These are phyloP conservation scores for Linderniella brevidens DNA, from an alignment of 257 asterid species.

Conservation along the genomic window DNA sequence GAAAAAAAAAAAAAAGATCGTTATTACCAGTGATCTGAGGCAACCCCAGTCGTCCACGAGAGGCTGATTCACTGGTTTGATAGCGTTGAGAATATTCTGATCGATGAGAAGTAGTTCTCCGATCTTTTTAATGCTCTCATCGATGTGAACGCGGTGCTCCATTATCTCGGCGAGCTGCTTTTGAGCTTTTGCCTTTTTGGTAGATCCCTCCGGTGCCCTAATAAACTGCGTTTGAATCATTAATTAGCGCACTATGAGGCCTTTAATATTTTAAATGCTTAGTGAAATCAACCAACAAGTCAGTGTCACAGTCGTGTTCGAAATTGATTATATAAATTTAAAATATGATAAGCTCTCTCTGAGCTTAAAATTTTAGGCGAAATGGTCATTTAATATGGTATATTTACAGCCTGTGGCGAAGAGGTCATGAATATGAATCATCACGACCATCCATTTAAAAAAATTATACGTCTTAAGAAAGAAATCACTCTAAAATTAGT, in stretches of 20 bases:
- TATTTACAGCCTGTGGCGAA: too few species aligned
- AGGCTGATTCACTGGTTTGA: conserved; percentile 51
- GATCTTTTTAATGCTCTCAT: conserved; percentile 43
- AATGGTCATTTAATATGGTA: too few species aligned
- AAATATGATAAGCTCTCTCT: too few species aligned
- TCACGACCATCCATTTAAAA: too few species aligned
- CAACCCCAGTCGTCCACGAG: conserved; percentile 83
- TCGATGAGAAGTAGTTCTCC: conserved; percentile 78
- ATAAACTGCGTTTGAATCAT: conserved; percentile 17
- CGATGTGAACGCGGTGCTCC: conserved; percentile 64
- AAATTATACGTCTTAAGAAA: too few species aligned
- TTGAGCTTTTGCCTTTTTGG: conserved; percentile 66
- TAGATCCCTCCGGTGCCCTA: conserved; percentile 78
- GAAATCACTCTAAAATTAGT: too few species aligned
- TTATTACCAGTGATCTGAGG: conserved; percentile 70
- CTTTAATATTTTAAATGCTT: neutral
- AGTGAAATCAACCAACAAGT: too few species aligned
- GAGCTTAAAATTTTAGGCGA: too few species aligned
- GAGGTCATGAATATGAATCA: too few species aligned
- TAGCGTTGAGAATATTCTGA: conserved; percentile 41
- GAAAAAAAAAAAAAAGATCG: neutral
- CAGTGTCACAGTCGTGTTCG: too few species aligned
- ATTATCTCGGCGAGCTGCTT: conserved; percentile 66
- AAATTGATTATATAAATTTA: too few species aligned
- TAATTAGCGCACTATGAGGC: neutral